Base-by-base conservation (phyloP, 2,329 filamentous ascomycete genomes). In the Fusarium clavum region DNA sequence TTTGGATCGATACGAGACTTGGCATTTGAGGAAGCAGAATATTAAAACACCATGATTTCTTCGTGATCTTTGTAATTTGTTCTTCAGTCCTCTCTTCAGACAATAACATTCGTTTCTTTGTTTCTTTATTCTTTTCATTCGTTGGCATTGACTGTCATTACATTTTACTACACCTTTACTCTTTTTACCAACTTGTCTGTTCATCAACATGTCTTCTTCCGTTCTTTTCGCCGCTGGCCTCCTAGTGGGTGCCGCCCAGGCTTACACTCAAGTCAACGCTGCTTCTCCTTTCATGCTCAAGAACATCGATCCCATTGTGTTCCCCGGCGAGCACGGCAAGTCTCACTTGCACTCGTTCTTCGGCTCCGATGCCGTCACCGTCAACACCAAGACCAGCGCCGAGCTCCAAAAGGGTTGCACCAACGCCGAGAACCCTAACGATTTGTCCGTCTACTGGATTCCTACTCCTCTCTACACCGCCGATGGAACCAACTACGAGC, bases 381-480 rank as follows among this genome's bases (percentile, higher is more conserved):
- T 73, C 64, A 66, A 74, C 64, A 78, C 77, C 20, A 76, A 71
- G 30, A 76, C 76, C 9, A 74, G 65, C 32, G 72, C 70, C 3
- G 75, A 69, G 58, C 77, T 85, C 2, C 81, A 83, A 43, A 69
- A 73, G 5, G 83, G 83, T 11, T 85, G 83, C 77, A 81, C 82
- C 12, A 81, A 78, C 11, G 80, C 77, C 18, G 75, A 83, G 64
- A 85, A 85, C 74, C 80, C 82, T 22, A 85, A 85, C 57, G 83
- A 85, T 60, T 73, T 83, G 2, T 83, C 81, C 0, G 75, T 79
- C 6, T 85, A 85, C 77, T 85, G 80, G 83, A 77, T 80, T 1
- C 83, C 82, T 0, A 84, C 83, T 0, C 79, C 81, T 7, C 77
- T 81, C 3, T 80, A 79, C 69, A 79, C 78, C 10, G 69, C 72